Base-by-base conservation (phyloP, 345 rosid species). In the Hibiscus syriacus region DNA sequence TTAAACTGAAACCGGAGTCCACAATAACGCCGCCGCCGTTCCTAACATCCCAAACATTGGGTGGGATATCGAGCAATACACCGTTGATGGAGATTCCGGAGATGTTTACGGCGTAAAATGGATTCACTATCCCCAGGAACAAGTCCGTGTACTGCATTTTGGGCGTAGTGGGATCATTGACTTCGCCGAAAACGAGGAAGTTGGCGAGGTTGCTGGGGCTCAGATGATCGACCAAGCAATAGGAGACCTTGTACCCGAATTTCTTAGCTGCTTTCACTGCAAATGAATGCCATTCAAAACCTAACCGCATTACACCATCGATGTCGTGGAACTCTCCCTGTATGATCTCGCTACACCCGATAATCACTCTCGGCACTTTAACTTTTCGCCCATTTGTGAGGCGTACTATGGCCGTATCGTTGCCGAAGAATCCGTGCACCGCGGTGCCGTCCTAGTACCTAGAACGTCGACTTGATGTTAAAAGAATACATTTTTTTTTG, bases 151-250 rank as follows among this genome's bases (percentile, higher is more conserved):
- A 34, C 46, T 68, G 73, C 64, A 78, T 55, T 20, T 32, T 19
- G 7, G 62, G 38, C 6, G 13, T 0, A 2, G 23, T 5, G 13
- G 29, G 16, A 2, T 22, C 27, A 0, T 25, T 0, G 19, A 34
- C 0, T 9, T 20, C 22, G 20, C 81, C 81, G 9, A 78, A 74
- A 19, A 45, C 27, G 2, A 78, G 76, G 22, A 22, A 74, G 76
- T 72, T 71, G 1, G 9, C 73, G 1, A 56, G 41, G 22, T 57
- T 23, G 4, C 60, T 71, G 0, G 76, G 63, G 50, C 73, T 71
- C n/a, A 74, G 19, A 63, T 74, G 81, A 65, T 78, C 76, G 2
- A 78, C 81, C 54, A 71, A 34, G 76, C 78, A 74, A 66, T 78
- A 78, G 0, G 81, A 78, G 43, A 78, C 74, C 53, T 78, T 78